Evolutionary conservation across 1,284 basidiomycete genomes (phyloP).

Genomic region (Somion occarium): DNA sequence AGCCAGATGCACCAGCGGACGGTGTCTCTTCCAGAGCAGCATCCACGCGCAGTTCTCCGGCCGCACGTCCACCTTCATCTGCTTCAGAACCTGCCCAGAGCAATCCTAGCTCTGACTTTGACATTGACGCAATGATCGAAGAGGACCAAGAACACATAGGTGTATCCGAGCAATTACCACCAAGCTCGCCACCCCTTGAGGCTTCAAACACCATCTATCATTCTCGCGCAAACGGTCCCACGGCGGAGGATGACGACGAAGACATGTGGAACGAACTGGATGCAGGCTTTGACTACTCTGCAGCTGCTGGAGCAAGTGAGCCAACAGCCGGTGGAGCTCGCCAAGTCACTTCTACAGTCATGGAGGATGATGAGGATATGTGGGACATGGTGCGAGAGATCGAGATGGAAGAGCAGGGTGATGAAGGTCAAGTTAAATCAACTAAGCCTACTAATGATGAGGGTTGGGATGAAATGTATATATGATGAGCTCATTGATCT

Average conservation of each 20-base stretch:
- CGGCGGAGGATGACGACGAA: constrained; percentile 47
- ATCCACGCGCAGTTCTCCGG: constrained; percentile 19
- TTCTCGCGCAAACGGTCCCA: neutral
- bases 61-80: constrained; percentile 37
- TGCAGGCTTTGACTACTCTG: constrained; percentile 14
- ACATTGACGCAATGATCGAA: constrained; percentile 46
- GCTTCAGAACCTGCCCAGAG: constrained; percentile 34
- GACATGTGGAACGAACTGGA: constrained; percentile 50
- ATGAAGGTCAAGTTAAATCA: neutral
- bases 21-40: constrained; percentile 24
- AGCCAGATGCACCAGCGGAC: constrained; percentile 21
- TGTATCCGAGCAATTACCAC: constrained; percentile 9
- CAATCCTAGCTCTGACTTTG: constrained; percentile 33
- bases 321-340: neutral
- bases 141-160: constrained; percentile 32
- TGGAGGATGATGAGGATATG: constrained; percentile 58
- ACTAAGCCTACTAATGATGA: constrained; percentile 24
- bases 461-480: constrained; percentile 31
- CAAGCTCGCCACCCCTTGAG: constrained; percentile 2
- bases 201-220: neutral
- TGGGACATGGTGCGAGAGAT: constrained; percentile 64
- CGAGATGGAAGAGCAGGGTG: constrained; percentile 30
- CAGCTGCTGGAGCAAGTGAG: neutral
- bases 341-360: constrained; percentile 10
- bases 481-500: constrained; percentile 7